Evolutionary conservation across 768 basidiomycete genomes (phyloP), one percentile per base, ranked within the genome.

Genomic region (Trametes villosa): DNA sequence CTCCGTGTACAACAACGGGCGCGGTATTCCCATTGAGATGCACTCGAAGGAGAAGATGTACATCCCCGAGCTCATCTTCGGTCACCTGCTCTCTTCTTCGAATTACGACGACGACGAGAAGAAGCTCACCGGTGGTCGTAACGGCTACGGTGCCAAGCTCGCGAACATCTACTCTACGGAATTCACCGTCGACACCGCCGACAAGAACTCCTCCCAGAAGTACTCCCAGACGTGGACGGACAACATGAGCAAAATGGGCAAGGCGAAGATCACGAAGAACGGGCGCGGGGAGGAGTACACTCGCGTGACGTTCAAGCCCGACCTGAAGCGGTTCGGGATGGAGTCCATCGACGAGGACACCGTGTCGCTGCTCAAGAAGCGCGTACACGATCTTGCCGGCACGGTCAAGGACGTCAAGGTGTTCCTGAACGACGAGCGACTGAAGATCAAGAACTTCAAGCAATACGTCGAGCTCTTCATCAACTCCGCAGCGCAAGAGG

Each of bases 41-140:
- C 97, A 98, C 75, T 85, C 86, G 41, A 89, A 83, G 66, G 95
- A 98, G 77, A 92, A 92, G 70, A 89, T 96, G 8, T 96, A 92
- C 72, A 97, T 99, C 57, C 97, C 97, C 0, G 94, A 98, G 71
- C 82, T 99, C 62, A 98, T 99, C 68, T 99, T 99, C 67, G 97
- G 97, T 7, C 89, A 97, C 71, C 83, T 99, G 18, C 81, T 98
- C 24, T 92, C 96, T 1, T 92, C 90, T 12, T 96, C 94, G 45
- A 98, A 98, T 79, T 98, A 96, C 70, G 96, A 99, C 74, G 97
- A 99, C 68, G 91, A 95, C 74, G 96, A 99, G 79, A 97, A 95
- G 83, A 98, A 97, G 77, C 83, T 98, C 49, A 98, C 95, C 0
- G 97, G 97, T 75, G 97, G 97, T 74, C 87, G 97, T 70, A 99